Evolutionary conservation across 352 stramenopile genomes (phyloP).

Genomic region (Thalassiosira livingstoniorum): DNA sequence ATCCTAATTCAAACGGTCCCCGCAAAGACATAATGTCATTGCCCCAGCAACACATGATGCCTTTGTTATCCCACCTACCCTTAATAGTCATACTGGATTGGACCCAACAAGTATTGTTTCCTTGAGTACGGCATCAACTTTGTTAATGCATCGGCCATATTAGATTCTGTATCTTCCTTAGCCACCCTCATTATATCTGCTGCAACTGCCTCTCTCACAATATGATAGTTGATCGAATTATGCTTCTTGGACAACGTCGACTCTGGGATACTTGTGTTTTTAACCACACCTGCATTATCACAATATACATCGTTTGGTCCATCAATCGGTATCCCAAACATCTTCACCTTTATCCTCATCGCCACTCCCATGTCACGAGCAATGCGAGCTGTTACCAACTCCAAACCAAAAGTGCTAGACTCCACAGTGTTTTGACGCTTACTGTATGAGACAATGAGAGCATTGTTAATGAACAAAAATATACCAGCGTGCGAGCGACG

Average conservation of each 20-base stretch:
- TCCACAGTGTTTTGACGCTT: slow-evolving; percentile 71
- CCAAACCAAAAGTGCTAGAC: slow-evolving; percentile 55
- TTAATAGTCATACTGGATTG: slow-evolving; percentile 10
- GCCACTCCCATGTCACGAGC: slow-evolving; percentile 59
- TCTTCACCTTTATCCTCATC: too few species aligned
- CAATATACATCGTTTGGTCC: slow-evolving; percentile 56
- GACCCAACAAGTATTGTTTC: slow-evolving; percentile 29
- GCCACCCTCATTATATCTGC: slow-evolving; percentile 52
- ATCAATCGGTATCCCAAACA: slow-evolving; percentile 55
- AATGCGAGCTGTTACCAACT: slow-evolving; percentile 66
- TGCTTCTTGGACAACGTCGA: slow-evolving; percentile 68
- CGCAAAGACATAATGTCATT: background rate
- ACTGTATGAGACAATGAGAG: slow-evolving; percentile 42
- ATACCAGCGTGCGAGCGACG: slow-evolving; percentile 56
- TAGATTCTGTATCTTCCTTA: slow-evolving; percentile 56
- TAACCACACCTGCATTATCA: slow-evolving; percentile 63
- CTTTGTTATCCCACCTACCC: background rate
- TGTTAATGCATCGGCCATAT: slow-evolving; percentile 63
- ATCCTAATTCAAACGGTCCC: background rate
- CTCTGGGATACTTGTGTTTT: slow-evolving; percentile 54
- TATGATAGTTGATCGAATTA: slow-evolving; percentile 68
- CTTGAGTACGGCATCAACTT: slow-evolving; percentile 43
- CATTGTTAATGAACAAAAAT: slow-evolving; percentile 60
- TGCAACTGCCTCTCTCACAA: slow-evolving; percentile 47
- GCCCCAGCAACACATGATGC: background rate